Conservation (phyloP, 148 eudicot genomes). For the Vaccinium corymbosum region DNA sequence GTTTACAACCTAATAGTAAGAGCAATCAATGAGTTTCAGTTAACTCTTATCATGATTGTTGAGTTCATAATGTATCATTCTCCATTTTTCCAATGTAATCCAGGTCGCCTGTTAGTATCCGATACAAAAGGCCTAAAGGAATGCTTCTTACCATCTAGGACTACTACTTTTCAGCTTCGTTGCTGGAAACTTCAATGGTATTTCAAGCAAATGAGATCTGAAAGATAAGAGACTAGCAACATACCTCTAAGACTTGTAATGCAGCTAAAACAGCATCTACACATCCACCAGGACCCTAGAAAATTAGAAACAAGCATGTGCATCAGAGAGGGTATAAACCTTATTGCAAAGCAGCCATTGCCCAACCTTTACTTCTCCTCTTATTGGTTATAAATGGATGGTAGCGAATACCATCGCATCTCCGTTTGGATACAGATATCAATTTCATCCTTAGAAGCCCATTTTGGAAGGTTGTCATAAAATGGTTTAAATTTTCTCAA, state of each 20-base stretch:
- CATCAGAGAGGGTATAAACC: neutral
- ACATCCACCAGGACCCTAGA: conserved; percentile 61
- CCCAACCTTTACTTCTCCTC: neutral
- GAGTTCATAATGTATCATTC: neutral
- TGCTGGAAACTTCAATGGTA: neutral
- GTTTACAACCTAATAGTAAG: neutral
- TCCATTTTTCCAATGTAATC: neutral
- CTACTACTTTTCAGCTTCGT: neutral
- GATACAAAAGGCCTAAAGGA: neutral
- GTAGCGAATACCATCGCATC: neutral
- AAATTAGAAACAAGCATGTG: conserved; percentile 11
- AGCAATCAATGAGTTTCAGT: neutral
- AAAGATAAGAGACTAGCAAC: neutral
- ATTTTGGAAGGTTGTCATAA: neutral
- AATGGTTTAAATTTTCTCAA: neutral
- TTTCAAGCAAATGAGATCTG: neutral
- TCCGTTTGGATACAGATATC: neutral
- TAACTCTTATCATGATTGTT: neutral
- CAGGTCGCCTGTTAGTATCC: neutral
- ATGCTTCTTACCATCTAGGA: neutral
- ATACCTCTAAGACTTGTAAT: conserved; percentile 75
- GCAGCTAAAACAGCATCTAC: conserved; percentile 89
- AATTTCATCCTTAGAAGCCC: neutral
- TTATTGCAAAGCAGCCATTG: neutral
- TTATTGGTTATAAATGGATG: neutral